phyloP scores from a whole-genome alignment of 345 rosid genomes.

The Nephelium lappaceum region DNA sequence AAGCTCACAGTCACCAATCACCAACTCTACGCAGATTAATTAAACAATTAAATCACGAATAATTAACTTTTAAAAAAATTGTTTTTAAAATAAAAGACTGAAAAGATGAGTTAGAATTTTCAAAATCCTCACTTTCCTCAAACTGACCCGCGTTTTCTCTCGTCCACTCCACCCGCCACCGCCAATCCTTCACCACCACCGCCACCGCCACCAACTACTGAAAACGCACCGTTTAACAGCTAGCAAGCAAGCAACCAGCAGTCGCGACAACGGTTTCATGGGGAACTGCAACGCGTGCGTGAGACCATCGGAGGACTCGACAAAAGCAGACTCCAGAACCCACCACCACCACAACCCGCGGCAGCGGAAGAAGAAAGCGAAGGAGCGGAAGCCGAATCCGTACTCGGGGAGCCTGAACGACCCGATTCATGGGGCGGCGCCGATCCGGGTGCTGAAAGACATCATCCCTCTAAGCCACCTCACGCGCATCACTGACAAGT shows the following conservation, averaged over 20 bases:
- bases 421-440: conserved; percentile 47
- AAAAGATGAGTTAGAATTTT: conserved; percentile 13
- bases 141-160: conserved; percentile 71
- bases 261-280: conserved; percentile 36
- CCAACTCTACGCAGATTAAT: background rate
- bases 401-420: conserved; percentile 37
- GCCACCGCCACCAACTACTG: conserved; percentile 17
- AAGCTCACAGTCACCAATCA: background rate
- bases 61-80: background rate
- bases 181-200: conserved; percentile 8
- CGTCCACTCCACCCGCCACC: conserved; percentile 5
- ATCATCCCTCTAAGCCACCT: conserved; percentile 60
- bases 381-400: conserved; percentile 59
- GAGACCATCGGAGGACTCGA: conserved; percentile 40
- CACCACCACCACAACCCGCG: conserved; percentile 13
- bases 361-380: conserved; percentile 31
- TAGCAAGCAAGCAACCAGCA: background rate
- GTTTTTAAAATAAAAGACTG: background rate
- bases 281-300: conserved; percentile 95
- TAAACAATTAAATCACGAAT: background rate
- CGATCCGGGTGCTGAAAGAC: conserved; percentile 77
- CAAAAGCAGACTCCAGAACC: conserved; percentile 4
- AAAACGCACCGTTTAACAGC: conserved; percentile 11
- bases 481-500: conserved; percentile 80
- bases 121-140: conserved; percentile 45